Percentiles rank a stretch among this genome's conserved stretches.
Evolutionary conservation across 176 grass and related monocot species (phyloP).

Genomic region (Chloris gayana): DNA sequence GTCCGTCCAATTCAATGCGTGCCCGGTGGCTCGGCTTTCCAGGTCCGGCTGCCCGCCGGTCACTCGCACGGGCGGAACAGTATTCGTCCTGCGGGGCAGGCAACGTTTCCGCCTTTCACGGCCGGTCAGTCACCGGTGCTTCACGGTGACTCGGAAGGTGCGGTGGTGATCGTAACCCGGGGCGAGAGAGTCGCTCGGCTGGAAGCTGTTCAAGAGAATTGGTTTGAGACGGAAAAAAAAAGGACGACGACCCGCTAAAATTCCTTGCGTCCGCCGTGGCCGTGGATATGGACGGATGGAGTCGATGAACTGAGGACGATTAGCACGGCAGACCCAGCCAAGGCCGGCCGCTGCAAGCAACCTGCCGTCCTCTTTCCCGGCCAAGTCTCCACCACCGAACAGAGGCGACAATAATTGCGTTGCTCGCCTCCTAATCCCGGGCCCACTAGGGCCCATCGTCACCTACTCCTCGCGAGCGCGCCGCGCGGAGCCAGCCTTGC

Average conservation of each 20-base stretch:
- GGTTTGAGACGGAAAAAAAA: background rate
- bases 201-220: background rate
- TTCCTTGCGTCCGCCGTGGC: background rate
- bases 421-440: background rate
- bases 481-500: background rate
- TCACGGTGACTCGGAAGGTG: background rate
- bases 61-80: background rate
- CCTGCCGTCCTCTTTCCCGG: slow-evolving; percentile 18
- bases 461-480: slow-evolving; percentile 29
- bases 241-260: background rate
- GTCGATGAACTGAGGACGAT: background rate
- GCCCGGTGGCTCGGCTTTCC: background rate
- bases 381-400: slow-evolving; percentile 29
- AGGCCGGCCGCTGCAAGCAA: slow-evolving; percentile 1
- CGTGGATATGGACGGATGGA: background rate
- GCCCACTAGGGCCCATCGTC: slow-evolving; percentile 42
- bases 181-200: background rate
- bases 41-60: background rate
- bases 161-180: background rate
- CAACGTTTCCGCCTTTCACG: background rate
- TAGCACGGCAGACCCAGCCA: background rate
- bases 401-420: slow-evolving; percentile 40
- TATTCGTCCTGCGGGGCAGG: no score
- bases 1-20: background rate
- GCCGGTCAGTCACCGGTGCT: background rate